These are phyloP conservation scores for Ramicandelaber brevisporus DNA, from an alignment of 192 early-diverging fungal species.

Conservation along the genomic window DNA sequence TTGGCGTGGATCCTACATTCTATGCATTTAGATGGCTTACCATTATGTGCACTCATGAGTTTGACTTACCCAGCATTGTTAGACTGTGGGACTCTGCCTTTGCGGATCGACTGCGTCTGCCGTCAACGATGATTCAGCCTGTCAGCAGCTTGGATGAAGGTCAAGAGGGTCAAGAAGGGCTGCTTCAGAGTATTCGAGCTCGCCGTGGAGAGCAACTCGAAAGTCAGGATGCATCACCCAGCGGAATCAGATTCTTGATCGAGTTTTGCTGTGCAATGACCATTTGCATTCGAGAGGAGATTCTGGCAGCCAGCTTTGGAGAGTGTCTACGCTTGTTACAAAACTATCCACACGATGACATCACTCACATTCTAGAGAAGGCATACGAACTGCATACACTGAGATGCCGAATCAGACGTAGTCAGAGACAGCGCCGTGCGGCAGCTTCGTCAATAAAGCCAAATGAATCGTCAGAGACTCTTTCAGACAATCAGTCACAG, in stretches of 20 bases:
- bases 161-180: background rate
- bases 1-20: conserved; percentile 37
- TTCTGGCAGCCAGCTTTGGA: conserved; percentile 29
- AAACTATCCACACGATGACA: conserved; percentile 27
- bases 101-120: conserved; percentile 24
- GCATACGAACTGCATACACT: no score
- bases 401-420: no score
- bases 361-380: no score
- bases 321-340: conserved; percentile 12
- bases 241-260: conserved; percentile 34
- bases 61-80: conserved; percentile 47
- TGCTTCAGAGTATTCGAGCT: background rate
- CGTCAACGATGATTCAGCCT: conserved; percentile 3
- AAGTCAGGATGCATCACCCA: conserved; percentile 7
- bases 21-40: conserved; percentile 69
- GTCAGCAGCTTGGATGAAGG: background rate
- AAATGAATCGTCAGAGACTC: no score
- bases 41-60: conserved; percentile 47
- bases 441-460: no score
- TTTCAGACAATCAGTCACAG: no score
- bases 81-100: conserved; percentile 56
- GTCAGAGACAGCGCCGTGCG: no score
- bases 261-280: conserved; percentile 53
- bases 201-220: conserved; percentile 9
- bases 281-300: conserved; percentile 24